Evolutionary conservation across 1,284 basidiomycete species (phyloP), one percentile per base, ranked within the genome.

Genomic region (Flammula alnicola): DNA sequence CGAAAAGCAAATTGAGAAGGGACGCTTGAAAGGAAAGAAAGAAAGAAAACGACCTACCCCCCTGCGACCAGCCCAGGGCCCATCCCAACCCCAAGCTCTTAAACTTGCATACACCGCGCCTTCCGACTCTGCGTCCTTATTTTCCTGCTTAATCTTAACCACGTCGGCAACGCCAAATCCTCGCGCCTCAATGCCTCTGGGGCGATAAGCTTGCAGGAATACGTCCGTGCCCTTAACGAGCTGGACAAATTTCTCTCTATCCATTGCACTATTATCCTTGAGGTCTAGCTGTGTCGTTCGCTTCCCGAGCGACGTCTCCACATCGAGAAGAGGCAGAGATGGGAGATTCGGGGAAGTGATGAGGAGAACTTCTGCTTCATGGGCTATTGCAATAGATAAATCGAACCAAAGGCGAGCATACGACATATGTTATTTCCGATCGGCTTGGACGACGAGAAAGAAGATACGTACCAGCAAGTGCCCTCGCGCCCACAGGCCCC

Each of bases 201-300:
- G 83, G 10, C 83, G 74, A 63, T 87, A 88, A 0, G 80, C 76
- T 60, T 88, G 85, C n/a, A 87, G 63, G 58, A 88, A 83, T 3
- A 88, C 79, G 58, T 87, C 82, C 0, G 78, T 71, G 14, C 71
- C 72, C 44, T 64, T 55, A 5, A 74, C 64, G 1, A 87, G 71
- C 0, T 52, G 45, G 2, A 54, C 49, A 8, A 86, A 68, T 11
- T 42, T 73, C 11, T 56, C 57, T 2, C 56, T 55, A 44, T 78
- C 78, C 1, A 52, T 27, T 8, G 23, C n/a, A n/a, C n/a, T n/a
- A n/a, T n/a, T 12, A 20, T 51, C 37, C 2, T 69, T 72, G 2
- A 88, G 70, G 49, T 86, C 79, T 11, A 87, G 74, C 56, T 85
- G 84, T 0, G 81, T 76, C 0, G 83, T 82, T 23, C 83, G 79